Base-by-base conservation (phyloP, 306 rosid genomes). In the Lagenaria siceraria region DNA sequence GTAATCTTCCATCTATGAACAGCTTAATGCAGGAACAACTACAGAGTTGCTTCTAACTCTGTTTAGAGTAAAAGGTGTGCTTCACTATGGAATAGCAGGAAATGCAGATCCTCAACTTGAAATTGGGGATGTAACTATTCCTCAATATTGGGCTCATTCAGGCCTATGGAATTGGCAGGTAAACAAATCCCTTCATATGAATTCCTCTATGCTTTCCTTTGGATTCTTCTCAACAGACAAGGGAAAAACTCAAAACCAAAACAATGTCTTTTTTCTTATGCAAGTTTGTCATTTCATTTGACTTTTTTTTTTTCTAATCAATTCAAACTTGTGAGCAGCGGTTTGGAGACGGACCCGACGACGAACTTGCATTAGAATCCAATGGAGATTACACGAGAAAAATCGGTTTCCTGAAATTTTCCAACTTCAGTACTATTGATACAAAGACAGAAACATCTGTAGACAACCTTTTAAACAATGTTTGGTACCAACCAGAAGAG, bases 121-220 rank as follows among this genome's bases (percentile, higher is more conserved):
- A 59, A 85, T 91, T 69, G 96, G 97, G 77, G 93, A 91, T 79
- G 97, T 91, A 0, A 82, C 92, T 6, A 86, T 91, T 81, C 97
- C 97, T 6, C 87, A 78, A 25, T 84, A 61, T 66, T 89, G 96
- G 97, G 93, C 96, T 10, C 98, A 93, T n/a, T 81, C 88, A 10
- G 96, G 93, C 59, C 92, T 86, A 19, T 91, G 96, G 97, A 85
- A 87, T 79, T 91, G 96, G 98, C 96, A 93, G 98, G 92, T 92
- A 84, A 17, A 8, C 58, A 71, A 70, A 70, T 69, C 27, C 70
- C 64, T 8, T 17, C 22, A 6, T 31, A 61, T 9, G 15, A 65
- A 65, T 65, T 27, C 38, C 10, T 7, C n/a, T 4, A 33, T 33
- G 36, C 36, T 33, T 3, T 5, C 36, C 36, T 4, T 31, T 33